A percentile compares a stretch with the other conserved stretches of the same genome.
These are phyloP conservation scores for Yamadazyma kanchanaburiensis DNA, from an alignment of 1,139 yeast species.

Conservation along the genomic window DNA sequence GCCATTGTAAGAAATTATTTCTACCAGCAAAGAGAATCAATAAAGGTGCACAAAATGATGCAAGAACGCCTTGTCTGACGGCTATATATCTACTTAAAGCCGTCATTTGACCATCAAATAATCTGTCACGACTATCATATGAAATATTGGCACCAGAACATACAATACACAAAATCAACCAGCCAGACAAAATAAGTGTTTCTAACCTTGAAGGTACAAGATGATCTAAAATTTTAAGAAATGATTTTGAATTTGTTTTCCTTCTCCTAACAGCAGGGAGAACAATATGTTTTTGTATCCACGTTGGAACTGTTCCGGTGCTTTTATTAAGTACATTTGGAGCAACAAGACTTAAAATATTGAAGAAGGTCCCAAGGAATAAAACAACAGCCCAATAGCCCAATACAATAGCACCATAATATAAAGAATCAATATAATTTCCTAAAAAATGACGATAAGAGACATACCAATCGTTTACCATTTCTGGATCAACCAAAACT, in stretches of 20 bases:
- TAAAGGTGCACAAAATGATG: conserved; percentile 29
- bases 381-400: conserved; percentile 50
- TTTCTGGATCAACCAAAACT: conserved; percentile 16
- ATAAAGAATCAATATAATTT: conserved; percentile 38
- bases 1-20: conserved; percentile 40
- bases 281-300: conserved; percentile 26
- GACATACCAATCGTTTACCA: conserved; percentile 12
- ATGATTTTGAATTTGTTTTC: conserved; percentile 16
- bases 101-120: conserved; percentile 12
- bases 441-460: conserved; percentile 29
- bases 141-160: conserved; percentile 24
- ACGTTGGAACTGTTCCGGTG: conserved; percentile 21
- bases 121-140: conserved; percentile 21
- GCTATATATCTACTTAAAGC: conserved; percentile 28
- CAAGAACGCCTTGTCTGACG: conserved; percentile 31
- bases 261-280: conserved; percentile 30
- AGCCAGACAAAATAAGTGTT: conserved; percentile 27
- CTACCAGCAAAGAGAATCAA: conserved; percentile 42
- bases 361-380: conserved; percentile 37
- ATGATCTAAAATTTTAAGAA: conserved; percentile 18
- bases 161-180: conserved; percentile 43
- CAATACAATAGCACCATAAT: conserved; percentile 45
- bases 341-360: conserved; percentile 26
- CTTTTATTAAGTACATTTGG: conserved; percentile 21
- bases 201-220: conserved; percentile 29